These are phyloP conservation scores for Tolypocladium nubicola DNA, from an alignment of 2,329 filamentous ascomycete species.

Conservation along the genomic window DNA sequence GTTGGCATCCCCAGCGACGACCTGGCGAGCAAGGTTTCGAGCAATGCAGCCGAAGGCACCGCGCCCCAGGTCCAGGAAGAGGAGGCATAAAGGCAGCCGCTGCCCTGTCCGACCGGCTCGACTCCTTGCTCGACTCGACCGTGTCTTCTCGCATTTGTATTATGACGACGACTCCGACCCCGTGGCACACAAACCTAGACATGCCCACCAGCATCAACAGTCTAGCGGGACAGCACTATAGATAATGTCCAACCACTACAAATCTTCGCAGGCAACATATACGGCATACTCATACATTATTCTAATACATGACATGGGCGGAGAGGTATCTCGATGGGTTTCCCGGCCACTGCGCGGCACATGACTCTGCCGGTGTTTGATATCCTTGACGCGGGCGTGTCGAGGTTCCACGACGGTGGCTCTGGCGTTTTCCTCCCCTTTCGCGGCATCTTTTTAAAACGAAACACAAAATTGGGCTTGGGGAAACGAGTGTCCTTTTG, in stretches of 20 bases:
- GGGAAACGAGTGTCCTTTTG: neutral
- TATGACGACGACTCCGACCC: neutral
- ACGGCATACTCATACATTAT: conserved; percentile 10
- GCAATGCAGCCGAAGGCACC: conserved; percentile 6
- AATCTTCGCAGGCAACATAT: conserved; percentile 6
- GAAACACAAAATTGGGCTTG: neutral
- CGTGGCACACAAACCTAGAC: neutral
- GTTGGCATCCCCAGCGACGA: conserved; percentile 25
- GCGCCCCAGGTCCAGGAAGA: conserved; percentile 16
- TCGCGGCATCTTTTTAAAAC: neutral
- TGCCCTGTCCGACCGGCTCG: neutral
- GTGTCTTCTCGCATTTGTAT: neutral
- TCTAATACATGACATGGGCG: conserved; percentile 6
- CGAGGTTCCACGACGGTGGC: neutral
- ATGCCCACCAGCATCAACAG: neutral
- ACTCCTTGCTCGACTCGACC: neutral
- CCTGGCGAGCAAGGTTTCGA: conserved; percentile 11
- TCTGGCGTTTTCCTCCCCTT: neutral
- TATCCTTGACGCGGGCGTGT: neutral
- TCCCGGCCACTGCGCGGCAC: neutral
- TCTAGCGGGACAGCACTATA: neutral
- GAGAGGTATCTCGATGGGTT: neutral
- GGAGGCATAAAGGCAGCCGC: conserved; percentile 14
- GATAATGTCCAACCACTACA: conserved; percentile 4
- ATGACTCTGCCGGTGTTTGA: neutral